Base-by-base conservation (phyloP, 176 grass and related monocot species). In the Oryza brachyantha region DNA sequence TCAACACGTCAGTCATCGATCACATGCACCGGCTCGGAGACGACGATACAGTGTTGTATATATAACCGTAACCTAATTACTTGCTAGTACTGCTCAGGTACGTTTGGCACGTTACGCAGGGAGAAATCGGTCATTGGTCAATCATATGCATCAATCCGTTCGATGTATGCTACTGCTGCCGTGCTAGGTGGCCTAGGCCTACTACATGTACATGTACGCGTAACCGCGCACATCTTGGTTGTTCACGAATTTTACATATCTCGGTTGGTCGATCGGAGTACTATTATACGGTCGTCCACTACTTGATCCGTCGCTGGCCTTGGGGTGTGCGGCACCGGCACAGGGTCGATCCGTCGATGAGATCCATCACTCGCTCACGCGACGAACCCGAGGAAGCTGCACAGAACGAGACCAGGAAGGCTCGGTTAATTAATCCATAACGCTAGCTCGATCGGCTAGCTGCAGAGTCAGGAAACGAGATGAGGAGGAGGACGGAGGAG, bases 351-450 rank as follows among this genome's bases (percentile, higher is more conserved):
- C 31, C 4, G 4, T 32, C 31, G 31, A 1, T 32, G 31, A 4
- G n/a, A 4, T 32, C 31, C 31, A 1, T 32, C 31, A 32, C 31
- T 1, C 3, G 21, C 52, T 86, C 61, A 86, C 14, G 76, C 76
- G 37, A 85, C 84, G 69, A 60, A 85, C 38, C 84, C 84, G 45
- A 80, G 84, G 76, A 85, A 85, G 84, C 84, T 85, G 76, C 66
- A 10, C 4, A 5, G 21, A 29, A 16, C 42, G 3, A 55, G n/a
- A 5, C 40, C 24, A n/a, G 63, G 7, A 19, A 16, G 14, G 7
- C 50, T 54, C 19, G 50, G 50, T 54, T n/a, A 54, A 22, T 57
- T n/a, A n/a, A n/a, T n/a, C n/a, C n/a, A n/a, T n/a, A n/a, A n/a
- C n/a, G n/a, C n/a, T n/a, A n/a, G n/a, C n/a, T n/a, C n/a, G n/a